Conservation (phyloP, 2,329 filamentous ascomycete genomes). For the Exophiala xenobiotica region DNA sequence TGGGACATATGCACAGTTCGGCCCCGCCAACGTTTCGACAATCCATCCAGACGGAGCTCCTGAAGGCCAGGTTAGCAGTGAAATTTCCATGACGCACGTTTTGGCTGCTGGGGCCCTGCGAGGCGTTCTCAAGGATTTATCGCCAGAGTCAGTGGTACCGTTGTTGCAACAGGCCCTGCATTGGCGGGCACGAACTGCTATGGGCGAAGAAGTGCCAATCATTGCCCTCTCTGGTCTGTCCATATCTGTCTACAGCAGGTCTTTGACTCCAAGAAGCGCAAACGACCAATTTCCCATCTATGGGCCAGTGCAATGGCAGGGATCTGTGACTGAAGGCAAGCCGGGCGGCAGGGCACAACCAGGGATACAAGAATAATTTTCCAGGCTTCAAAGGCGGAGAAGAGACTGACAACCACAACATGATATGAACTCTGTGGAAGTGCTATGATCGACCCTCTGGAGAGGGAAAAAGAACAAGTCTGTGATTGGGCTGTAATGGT, state of each 20-base stretch:
- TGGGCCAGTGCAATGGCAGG: slow-evolving; percentile 24
- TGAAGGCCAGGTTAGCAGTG: slow-evolving; percentile 19
- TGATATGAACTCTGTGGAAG: too few relatives aligned
- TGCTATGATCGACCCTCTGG: too few relatives aligned
- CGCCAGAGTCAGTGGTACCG: slow-evolving; percentile 23
- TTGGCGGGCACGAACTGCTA: slow-evolving; percentile 19
- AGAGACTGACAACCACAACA: too few relatives aligned
- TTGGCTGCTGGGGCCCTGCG: slow-evolving; percentile 24
- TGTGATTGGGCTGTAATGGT: too few relatives aligned
- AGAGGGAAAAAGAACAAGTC: too few relatives aligned
- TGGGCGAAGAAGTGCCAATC: slow-evolving; percentile 21
- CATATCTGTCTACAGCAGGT: slow-evolving; percentile 27
- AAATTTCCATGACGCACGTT: slow-evolving; percentile 28
- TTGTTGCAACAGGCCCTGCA: slow-evolving; percentile 22
- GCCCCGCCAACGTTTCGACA: slow-evolving; percentile 21
- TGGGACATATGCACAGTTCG: slow-evolving; percentile 61
- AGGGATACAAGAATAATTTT: too few relatives aligned
- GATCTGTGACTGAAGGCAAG: slow-evolving; percentile 17
- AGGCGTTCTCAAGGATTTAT: slow-evolving; percentile 24
- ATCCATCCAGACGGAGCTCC: slow-evolving; percentile 20
- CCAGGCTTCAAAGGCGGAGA: too few relatives aligned
- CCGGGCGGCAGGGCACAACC: slow-evolving; percentile 10
- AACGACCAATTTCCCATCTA: slow-evolving; percentile 24
- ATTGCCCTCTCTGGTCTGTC: slow-evolving; percentile 18
- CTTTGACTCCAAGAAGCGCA: slow-evolving; percentile 17